phyloP scores from a whole-genome alignment of 768 basidiomycete genomes.

The Lactifluus hygrophoroides region DNA sequence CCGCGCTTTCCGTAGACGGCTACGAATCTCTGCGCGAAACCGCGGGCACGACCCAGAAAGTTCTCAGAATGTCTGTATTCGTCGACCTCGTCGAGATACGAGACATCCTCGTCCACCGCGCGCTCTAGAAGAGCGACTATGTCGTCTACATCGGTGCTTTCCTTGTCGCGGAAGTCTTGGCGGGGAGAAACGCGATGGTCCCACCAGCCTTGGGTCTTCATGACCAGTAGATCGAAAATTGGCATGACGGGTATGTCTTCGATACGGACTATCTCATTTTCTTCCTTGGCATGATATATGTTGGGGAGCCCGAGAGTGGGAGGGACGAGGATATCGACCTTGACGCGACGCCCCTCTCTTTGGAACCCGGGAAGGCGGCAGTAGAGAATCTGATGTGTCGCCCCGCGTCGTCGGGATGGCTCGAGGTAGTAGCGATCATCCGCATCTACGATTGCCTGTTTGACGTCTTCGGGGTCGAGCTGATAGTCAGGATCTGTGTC shows the following conservation, averaged over 20 bases:
- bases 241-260: constrained; percentile 4
- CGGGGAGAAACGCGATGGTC: not conserved
- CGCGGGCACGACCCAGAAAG: not conserved
- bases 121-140: not conserved
- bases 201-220: constrained; percentile 12
- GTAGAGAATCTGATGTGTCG: not conserved
- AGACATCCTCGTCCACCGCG: not conserved
- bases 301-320: not conserved
- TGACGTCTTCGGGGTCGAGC: not conserved
- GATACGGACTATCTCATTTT: not conserved
- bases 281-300: not conserved
- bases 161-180: not conserved
- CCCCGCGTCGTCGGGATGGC: not conserved
- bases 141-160: not conserved
- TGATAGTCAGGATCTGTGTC: too few species aligned
- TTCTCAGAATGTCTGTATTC: not conserved
- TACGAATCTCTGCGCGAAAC: not conserved
- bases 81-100: not conserved
- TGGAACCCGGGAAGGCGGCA: constrained; percentile 7
- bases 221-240: constrained; percentile 2
- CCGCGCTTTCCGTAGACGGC: not conserved
- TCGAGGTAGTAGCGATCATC: constrained; percentile 7
- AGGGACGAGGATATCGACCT: constrained; percentile 13
- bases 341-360: not conserved
- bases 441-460: not conserved